Percentiles rank a stretch among this genome's conserved stretches.
These are phyloP conservation scores for Rhinocladiella similis DNA, from an alignment of 2,329 filamentous ascomycete species.

Conservation along the genomic window DNA sequence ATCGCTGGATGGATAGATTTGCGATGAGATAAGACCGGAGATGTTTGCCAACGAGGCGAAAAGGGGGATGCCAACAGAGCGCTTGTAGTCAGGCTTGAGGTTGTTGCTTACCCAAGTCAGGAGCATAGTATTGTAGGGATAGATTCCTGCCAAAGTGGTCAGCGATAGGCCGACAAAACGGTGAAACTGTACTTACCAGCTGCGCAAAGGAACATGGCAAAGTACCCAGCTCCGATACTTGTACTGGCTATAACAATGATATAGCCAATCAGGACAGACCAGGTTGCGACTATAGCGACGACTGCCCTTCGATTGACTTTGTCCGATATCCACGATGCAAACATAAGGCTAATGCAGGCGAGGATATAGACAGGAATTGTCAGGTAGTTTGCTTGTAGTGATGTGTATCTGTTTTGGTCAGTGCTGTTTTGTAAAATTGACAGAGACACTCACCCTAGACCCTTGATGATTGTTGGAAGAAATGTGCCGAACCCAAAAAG, in stretches of 20 bases:
- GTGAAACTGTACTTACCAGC: constrained; percentile 5
- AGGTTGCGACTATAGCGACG: constrained; percentile 31
- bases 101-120: constrained; percentile 38
- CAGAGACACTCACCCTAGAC: constrained; percentile 9
- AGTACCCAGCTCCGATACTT: constrained; percentile 34
- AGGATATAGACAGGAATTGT: constrained; percentile 40
- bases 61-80: constrained; percentile 34
- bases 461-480: constrained; percentile 1
- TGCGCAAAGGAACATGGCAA: constrained; percentile 35
- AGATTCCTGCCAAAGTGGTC: constrained; percentile 26
- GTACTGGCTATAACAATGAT: constrained; percentile 35
- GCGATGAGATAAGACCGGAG: constrained; percentile 33
- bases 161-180: too few relatives aligned
- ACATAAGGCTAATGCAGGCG: constrained; percentile 31
- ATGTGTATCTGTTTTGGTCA: constrained; percentile 30
- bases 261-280: constrained; percentile 36
- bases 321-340: constrained; percentile 33
- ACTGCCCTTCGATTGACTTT: constrained; percentile 32
- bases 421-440: neutral
- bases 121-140: constrained; percentile 28
- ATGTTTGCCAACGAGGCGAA: constrained; percentile 32
- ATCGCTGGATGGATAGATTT: constrained; percentile 35
- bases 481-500: neutral
- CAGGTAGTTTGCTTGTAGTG: constrained; percentile 35
- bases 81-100: constrained; percentile 35